Percentiles rank a stretch among this genome's conserved stretches.
These are phyloP conservation scores for Suhomyces terraborum DNA, from an alignment of 1,139 yeast species.

Conservation along the genomic window DNA sequence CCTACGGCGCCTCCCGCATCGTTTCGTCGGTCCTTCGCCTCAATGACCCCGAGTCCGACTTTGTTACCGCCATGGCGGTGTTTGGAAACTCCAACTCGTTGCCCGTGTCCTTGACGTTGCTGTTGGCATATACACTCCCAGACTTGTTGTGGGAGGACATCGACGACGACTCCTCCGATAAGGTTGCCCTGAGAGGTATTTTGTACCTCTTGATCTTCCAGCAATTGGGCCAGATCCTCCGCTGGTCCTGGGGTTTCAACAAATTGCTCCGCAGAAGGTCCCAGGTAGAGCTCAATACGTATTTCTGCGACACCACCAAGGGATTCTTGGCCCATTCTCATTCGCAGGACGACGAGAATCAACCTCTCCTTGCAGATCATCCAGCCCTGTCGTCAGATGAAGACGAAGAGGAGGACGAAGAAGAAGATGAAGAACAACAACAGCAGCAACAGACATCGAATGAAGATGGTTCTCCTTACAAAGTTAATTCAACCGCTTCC, in stretches of 20 bases:
- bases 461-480: too few relatives aligned
- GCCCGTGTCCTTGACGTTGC: conserved; percentile 75
- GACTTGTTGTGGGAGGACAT: conserved; percentile 74
- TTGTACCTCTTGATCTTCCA: conserved; percentile 77
- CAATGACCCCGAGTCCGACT: conserved; percentile 68
- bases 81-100: conserved; percentile 82
- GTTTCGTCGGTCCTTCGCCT: conserved; percentile 51
- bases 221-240: conserved; percentile 78
- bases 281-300: conserved; percentile 40
- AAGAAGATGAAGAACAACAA: not conserved
- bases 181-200: conserved; percentile 79
- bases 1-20: conserved; percentile 55
- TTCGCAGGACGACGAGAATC: conserved; percentile 17
- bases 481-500: not conserved
- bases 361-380: conserved; percentile 2
- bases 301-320: conserved; percentile 19
- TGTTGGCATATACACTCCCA: conserved; percentile 72
- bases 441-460: too few relatives aligned
- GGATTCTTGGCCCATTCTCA: conserved; percentile 15
- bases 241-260: conserved; percentile 95
- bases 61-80: conserved; percentile 87
- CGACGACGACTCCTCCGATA: conserved; percentile 63
- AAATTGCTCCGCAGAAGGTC: conserved; percentile 60
- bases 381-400: not conserved
- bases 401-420: not conserved